phyloP scores from a whole-genome alignment of 1,284 basidiomycete species.

The Stygiomarasmius scandens region DNA sequence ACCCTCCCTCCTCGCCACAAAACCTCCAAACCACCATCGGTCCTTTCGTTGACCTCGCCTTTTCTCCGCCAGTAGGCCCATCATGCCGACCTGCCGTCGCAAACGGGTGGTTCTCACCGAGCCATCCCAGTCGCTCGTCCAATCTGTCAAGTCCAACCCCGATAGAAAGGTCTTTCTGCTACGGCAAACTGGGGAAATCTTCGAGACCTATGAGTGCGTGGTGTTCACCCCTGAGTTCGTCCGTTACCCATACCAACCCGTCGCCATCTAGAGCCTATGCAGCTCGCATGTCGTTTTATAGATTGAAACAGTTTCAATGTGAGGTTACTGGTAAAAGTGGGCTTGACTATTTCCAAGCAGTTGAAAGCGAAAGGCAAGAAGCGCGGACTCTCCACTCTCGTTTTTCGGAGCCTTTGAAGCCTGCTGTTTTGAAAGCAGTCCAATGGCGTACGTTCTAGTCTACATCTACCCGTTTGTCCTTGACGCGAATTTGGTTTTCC shows the following conservation, averaged over 20 bases:
- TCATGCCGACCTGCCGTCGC: constrained; percentile 88
- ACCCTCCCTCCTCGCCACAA: constrained; percentile 22
- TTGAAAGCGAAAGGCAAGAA: constrained; percentile 89
- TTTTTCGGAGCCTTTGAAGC: constrained; percentile 92
- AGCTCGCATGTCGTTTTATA: constrained; percentile 91
- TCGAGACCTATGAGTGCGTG: constrained; percentile 90
- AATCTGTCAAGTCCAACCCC: constrained; percentile 62
- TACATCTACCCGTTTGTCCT: constrained; percentile 16
- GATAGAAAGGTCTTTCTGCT: constrained; percentile 86
- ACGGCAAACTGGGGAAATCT: constrained; percentile 92
- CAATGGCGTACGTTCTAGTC: constrained; percentile 85
- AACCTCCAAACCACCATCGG: constrained; percentile 23
- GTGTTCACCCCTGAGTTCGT: constrained; percentile 16
- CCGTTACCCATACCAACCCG: constrained; percentile 25
- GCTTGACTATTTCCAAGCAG: constrained; percentile 92
- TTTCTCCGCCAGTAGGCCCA: constrained; percentile 15
- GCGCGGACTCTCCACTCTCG: constrained; percentile 85
- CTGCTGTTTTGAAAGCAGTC: constrained; percentile 86
- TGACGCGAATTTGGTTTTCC: constrained; percentile 20
- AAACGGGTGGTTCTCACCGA: constrained; percentile 88
- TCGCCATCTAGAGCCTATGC: constrained; percentile 74
- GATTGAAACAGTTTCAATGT: constrained; percentile 91
- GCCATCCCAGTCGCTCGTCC: constrained; percentile 69
- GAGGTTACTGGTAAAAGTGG: constrained; percentile 94
- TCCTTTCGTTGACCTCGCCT: constrained; percentile 23